These are phyloP conservation scores for Dendrobium officinale DNA, from an alignment of 106 monocot genomes.

Conservation along the genomic window DNA sequence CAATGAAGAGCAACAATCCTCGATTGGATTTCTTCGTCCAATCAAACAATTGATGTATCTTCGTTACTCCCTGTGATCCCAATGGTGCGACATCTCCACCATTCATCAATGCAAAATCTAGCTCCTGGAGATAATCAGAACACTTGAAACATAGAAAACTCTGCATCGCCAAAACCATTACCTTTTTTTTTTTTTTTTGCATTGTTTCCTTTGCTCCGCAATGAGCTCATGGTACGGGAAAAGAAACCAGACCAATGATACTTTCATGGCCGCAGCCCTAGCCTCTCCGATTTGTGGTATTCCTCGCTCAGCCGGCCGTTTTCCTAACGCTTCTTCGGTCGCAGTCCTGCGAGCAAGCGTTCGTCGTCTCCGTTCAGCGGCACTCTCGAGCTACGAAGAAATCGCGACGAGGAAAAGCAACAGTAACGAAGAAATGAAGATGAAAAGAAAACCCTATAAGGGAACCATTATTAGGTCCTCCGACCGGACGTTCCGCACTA, in stretches of 20 bases:
- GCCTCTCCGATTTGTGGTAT: no score
- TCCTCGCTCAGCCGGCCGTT: no score
- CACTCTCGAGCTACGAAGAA: no score
- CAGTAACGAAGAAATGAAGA: no score
- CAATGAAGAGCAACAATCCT: conserved; percentile 87
- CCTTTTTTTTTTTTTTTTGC: conserved; percentile 39
- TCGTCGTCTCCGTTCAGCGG: no score
- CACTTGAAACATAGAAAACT: no score
- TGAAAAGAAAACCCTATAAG: no score
- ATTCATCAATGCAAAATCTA: conserved; percentile 97
- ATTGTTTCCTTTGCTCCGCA: conserved; percentile 22
- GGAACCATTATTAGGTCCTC: no score
- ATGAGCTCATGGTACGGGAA: conserved; percentile 45
- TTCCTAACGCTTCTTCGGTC: no score
- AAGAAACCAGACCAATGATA: conserved; percentile 88
- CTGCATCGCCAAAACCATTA: conserved; percentile 64
- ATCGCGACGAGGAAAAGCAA: no score
- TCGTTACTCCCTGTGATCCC: conserved; percentile 91
- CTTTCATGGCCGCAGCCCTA: conserved; percentile 19
- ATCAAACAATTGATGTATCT: conserved; percentile 96
- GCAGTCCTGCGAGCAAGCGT: no score
- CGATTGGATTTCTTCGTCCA: conserved; percentile 89
- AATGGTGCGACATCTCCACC: conserved; percentile 97
- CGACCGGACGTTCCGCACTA: no score
- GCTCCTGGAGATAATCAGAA: conserved; percentile 32